These are phyloP conservation scores for Candida gorgasii DNA, from an alignment of 805 yeast genomes.

Conservation along the genomic window DNA sequence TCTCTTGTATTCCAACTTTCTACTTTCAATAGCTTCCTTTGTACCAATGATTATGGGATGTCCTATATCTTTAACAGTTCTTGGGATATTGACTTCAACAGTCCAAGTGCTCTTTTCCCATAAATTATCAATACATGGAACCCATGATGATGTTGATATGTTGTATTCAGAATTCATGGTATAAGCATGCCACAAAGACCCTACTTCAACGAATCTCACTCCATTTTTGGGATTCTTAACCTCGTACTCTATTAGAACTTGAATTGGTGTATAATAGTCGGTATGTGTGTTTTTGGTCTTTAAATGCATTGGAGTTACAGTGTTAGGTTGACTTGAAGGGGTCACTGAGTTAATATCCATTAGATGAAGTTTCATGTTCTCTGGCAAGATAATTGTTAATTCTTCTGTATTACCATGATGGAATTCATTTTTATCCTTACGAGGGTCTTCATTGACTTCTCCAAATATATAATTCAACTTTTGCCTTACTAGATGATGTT, in stretches of 20 bases:
- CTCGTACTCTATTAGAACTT: slow-evolving; percentile 65
- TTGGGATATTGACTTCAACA: slow-evolving; percentile 79
- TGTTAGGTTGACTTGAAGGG: slow-evolving; percentile 30
- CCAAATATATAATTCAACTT: slow-evolving; percentile 54
- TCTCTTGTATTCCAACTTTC: slow-evolving; percentile 14
- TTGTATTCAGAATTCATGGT: slow-evolving; percentile 79
- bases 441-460: slow-evolving; percentile 40
- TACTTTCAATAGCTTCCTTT: slow-evolving; percentile 19
- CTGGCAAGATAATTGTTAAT: slow-evolving; percentile 62
- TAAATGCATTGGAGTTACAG: slow-evolving; percentile 38
- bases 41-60: slow-evolving; percentile 45
- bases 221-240: slow-evolving; percentile 72
- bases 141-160: slow-evolving; percentile 91
- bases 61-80: slow-evolving; percentile 73
- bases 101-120: slow-evolving; percentile 94
- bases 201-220: slow-evolving; percentile 63
- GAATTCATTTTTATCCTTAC: slow-evolving; percentile 14
- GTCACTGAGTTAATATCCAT: slow-evolving; percentile 25
- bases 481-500: slow-evolving; percentile 59
- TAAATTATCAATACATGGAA: slow-evolving; percentile 89
- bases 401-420: slow-evolving; percentile 58
- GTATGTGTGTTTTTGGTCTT: slow-evolving; percentile 34
- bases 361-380: slow-evolving; percentile 58
- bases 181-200: slow-evolving; percentile 75
- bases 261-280: slow-evolving; percentile 66